A percentile compares a stretch with the other conserved stretches of the same genome.
These are phyloP conservation scores for Phytopythium helicoides DNA, from an alignment of 352 stramenopile genomes.

Conservation along the genomic window DNA sequence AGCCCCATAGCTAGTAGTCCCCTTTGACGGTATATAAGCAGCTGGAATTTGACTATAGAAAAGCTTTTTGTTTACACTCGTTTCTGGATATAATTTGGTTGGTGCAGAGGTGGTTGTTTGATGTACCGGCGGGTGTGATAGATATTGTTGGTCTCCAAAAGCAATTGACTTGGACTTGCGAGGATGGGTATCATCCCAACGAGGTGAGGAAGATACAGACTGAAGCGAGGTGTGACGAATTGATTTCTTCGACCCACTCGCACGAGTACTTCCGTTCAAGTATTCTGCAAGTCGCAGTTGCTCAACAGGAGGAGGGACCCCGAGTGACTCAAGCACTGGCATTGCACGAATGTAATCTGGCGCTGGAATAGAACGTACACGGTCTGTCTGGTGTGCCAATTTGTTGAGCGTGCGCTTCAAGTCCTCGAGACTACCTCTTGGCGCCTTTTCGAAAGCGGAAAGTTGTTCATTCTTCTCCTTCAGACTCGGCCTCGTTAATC, in stretches of 20 bases:
- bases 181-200: slow-evolving; percentile 1
- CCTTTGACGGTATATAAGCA: slow-evolving; percentile 8
- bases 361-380: neutral
- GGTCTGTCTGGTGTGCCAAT: slow-evolving; percentile 36
- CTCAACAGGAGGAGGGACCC: slow-evolving; percentile 8
- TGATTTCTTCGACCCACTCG: slow-evolving; percentile 11
- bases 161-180: slow-evolving; percentile 17
- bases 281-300: slow-evolving; percentile 18
- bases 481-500: neutral
- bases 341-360: slow-evolving; percentile 33
- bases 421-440: slow-evolving; percentile 37
- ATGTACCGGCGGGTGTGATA: neutral
- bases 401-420: slow-evolving; percentile 73
- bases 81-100: too few species aligned
- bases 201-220: slow-evolving; percentile 8
- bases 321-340: slow-evolving; percentile 12
- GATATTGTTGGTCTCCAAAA: slow-evolving; percentile 1
- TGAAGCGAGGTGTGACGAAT: slow-evolving; percentile 22
- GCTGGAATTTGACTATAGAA: slow-evolving; percentile 14
- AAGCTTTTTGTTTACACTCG: slow-evolving; percentile 31
- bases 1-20: neutral
- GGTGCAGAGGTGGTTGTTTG: slow-evolving; percentile 2
- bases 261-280: neutral
- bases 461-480: neutral
- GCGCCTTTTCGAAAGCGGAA: slow-evolving; percentile 3